Base-by-base conservation (phyloP, 2,329 filamentous ascomycete genomes). In the Fusarium redolens region DNA sequence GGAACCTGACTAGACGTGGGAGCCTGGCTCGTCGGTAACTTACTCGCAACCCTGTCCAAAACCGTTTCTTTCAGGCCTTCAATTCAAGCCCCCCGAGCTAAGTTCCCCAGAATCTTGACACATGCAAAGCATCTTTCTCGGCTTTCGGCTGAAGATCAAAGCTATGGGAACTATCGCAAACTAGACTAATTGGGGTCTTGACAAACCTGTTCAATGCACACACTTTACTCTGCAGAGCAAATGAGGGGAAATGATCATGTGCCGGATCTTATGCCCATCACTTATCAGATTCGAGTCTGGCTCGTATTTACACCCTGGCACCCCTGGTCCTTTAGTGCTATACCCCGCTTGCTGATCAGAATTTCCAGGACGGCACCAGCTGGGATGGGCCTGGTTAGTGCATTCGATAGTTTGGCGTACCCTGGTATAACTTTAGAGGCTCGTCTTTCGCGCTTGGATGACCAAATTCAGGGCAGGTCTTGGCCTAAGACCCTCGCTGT, bases 271-370 rank as follows among this genome's bases (percentile, higher is more conserved):
- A 40, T 33, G 55, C 28, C 11, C 68, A 63, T 68, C 68, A 58
- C 18, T 52, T 47, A 25, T 69, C 45, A 54, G 18, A 25, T 67
- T 47, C 6, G 17, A 35, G 22, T 20, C 31, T 28, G 40, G 40
- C 41, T 63, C 65, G 65, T 64, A 43, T 64, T 45, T 25, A 37
- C 15, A 48, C n/a, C 61, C 61, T n/a, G 35, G 31, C 28, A 28
- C 30, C 47, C 43, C 38, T 13, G 47, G 38, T 7, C 22, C 22
- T 15, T 38, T 71, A 58, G 63, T 54, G 41, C 33, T 14, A 37
- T 44, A 67, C 65, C 64, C 68, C 63, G 68, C 68, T 31, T 68
- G 68, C 43, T 17, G 68, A 71, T 71, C 68, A 38, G 25, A 43
- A 68, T 64, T 69, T 69, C 25, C 35, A 8, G 35, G 25, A 28